Conservation (phyloP, 257 asterid species). For the Handroanthus guayacan region DNA sequence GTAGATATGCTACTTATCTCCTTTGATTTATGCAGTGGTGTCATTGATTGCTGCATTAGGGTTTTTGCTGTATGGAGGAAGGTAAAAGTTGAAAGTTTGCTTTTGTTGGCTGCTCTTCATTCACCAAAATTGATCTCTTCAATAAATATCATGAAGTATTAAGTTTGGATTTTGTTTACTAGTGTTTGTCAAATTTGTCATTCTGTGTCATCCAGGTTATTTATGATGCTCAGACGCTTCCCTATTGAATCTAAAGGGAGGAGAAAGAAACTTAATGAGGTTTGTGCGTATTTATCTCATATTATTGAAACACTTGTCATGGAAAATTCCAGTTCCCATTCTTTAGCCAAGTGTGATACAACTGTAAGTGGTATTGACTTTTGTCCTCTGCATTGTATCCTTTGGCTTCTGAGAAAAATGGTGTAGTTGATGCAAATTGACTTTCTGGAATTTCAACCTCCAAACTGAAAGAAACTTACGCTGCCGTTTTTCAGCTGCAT, state of each 20-base stretch:
- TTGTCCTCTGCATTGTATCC: conserved; percentile 1
- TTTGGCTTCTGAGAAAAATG: neutral
- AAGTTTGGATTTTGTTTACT: neutral
- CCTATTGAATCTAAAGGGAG: conserved; percentile 98
- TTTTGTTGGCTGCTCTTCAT: conserved; percentile 19
- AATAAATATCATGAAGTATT: conserved; percentile 10
- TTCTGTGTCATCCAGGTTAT: conserved; percentile 60
- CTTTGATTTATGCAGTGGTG: conserved; percentile 71
- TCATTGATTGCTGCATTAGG: conserved; percentile 90
- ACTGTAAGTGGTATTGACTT: conserved; percentile 10
- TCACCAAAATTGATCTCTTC: conserved; percentile 17
- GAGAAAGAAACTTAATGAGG: conserved; percentile 96
- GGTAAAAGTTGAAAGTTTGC: conserved; percentile 51
- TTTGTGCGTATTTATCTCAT: conserved; percentile 40
- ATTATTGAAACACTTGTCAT: conserved; percentile 4
- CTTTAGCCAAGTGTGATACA: conserved; percentile 18
- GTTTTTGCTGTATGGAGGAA: conserved; percentile 93
- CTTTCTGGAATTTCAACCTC: neutral
- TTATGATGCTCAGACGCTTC: conserved; percentile 86
- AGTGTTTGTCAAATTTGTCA: conserved; percentile 11
- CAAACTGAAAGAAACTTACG: neutral
- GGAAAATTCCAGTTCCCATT: conserved; percentile 1
- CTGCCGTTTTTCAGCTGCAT: conserved; percentile 4
- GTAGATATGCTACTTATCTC: conserved; percentile 26
- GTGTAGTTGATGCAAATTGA: conserved; percentile 1